Conservation (phyloP, 176 grass and related monocot species). For the Aechmea fasciata region DNA sequence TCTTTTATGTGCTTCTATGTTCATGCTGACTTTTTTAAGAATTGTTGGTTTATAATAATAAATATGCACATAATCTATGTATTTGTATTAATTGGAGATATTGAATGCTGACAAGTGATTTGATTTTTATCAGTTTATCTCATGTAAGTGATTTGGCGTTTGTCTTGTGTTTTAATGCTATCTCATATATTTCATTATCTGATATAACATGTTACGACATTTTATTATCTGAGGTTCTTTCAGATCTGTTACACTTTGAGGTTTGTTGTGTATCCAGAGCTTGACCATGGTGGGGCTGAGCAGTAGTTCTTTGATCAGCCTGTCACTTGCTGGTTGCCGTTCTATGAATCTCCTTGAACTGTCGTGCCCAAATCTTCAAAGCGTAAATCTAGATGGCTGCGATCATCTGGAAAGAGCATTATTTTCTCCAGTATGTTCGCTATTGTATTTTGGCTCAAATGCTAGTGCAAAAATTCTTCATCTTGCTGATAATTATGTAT, state of each 20-base stretch:
- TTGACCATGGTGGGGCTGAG: constrained; percentile 69
- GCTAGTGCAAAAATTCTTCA: no score
- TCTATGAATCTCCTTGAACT: constrained; percentile 70
- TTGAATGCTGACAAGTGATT: neutral
- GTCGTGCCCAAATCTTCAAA: constrained; percentile 69
- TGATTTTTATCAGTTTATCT: neutral
- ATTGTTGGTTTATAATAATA: no score
- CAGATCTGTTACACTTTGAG: no score
- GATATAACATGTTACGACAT: neutral
- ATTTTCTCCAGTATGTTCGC: constrained; percentile 71
- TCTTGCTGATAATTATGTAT: no score
- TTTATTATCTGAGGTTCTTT: neutral
- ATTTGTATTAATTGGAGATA: no score
- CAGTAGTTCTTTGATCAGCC: constrained; percentile 55
- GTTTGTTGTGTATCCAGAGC: constrained; percentile 40
- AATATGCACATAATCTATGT: no score
- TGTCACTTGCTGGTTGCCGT: constrained; percentile 86
- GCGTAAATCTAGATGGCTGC: constrained; percentile 86
- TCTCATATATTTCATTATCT: neutral
- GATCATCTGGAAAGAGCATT: constrained; percentile 72
- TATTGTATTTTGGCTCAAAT: neutral
- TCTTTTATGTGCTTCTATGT: no score
- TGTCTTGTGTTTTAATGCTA: neutral
- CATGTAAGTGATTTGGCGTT: neutral
- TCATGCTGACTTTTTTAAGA: no score